Evolutionary conservation across 2,329 filamentous ascomycete genomes (phyloP).

Genomic region (Talaromyces sp.): DNA sequence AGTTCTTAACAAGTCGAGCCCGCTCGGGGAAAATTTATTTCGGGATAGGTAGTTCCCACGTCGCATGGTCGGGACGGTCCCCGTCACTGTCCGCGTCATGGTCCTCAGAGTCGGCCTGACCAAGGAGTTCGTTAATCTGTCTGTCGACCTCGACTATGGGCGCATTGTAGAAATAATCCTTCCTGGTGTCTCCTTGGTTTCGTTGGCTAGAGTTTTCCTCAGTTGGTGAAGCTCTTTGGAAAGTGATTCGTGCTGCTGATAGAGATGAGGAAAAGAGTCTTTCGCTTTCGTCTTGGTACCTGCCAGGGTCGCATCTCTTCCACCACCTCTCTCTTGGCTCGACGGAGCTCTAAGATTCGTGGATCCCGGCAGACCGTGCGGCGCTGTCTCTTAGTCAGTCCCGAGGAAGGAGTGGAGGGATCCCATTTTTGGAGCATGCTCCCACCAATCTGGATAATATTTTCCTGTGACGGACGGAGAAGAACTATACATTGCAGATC

Average conservation of each 20-base stretch:
- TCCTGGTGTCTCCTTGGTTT: constrained; percentile 18
- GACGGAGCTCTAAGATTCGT: constrained; percentile 11
- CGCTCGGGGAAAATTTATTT: constrained; percentile 19
- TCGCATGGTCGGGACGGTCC: constrained; percentile 64
- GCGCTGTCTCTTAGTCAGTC: constrained; percentile 3
- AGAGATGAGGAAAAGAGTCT: constrained; percentile 6
- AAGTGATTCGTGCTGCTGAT: constrained; percentile 5
- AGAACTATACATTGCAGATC: constrained; percentile 23
- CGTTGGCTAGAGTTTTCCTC: constrained; percentile 12
- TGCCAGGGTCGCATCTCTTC: constrained; percentile 12
- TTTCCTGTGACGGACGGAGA: constrained; percentile 19
- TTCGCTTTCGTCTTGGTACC: constrained; percentile 7
- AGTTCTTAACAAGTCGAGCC: constrained; percentile 20
- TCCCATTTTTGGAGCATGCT: constrained; percentile 24
- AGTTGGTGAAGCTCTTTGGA: constrained; percentile 3
- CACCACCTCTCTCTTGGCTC: constrained; percentile 9
- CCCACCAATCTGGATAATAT: constrained; percentile 15
- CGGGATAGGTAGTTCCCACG: constrained; percentile 55
- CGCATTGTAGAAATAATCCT: constrained; percentile 20
- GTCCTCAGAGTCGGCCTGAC: constrained; percentile 10
- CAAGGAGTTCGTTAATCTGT: constrained; percentile 22
- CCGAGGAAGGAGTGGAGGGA: constrained; percentile 12
- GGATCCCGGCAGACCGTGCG: constrained; percentile 9
- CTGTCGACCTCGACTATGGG: constrained; percentile 19
- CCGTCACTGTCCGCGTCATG: constrained; percentile 62